These are phyloP conservation scores for Lentinula aciculospora DNA, from an alignment of 768 basidiomycete species.

Conservation along the genomic window DNA sequence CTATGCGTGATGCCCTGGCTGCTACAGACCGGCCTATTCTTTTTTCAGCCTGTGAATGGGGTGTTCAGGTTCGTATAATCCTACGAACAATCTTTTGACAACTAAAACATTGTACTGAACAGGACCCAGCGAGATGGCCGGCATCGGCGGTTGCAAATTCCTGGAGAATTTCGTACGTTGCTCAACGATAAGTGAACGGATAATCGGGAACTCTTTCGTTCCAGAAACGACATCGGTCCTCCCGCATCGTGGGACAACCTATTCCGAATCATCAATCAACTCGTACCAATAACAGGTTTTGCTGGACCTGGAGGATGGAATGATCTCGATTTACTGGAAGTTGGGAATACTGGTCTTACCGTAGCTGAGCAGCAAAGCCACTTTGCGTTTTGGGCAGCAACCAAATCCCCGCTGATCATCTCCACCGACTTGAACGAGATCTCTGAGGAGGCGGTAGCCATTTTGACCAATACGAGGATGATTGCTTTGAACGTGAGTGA, in stretches of 20 bases:
- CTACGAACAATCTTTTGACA: neutral
- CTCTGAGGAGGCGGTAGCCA: constrained; percentile 26
- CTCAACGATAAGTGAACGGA: neutral
- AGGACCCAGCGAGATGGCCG: constrained; percentile 46
- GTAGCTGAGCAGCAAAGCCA: constrained; percentile 23
- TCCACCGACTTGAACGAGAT: constrained; percentile 35
- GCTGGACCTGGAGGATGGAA: constrained; percentile 41
- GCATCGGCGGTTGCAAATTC: constrained; percentile 40
- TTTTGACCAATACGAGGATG: constrained; percentile 35
- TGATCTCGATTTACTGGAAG: constrained; percentile 50
- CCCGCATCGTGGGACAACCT: constrained; percentile 42
- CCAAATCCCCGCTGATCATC: constrained; percentile 43
- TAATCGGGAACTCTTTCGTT: neutral
- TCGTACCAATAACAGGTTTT: constrained; percentile 45
- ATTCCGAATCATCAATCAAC: constrained; percentile 44
- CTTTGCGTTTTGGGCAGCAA: constrained; percentile 49
- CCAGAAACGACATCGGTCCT: constrained; percentile 42
- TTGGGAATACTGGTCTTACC: constrained; percentile 41
- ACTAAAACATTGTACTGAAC: neutral
- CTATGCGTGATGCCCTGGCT: constrained; percentile 42
- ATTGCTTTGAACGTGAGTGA: constrained; percentile 37
- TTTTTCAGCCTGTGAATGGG: constrained; percentile 48
- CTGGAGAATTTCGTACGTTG: constrained; percentile 41
- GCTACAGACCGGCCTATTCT: constrained; percentile 40
- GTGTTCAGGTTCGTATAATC: constrained; percentile 26